These are phyloP conservation scores for Epichloe gansuensis DNA, from an alignment of 2,329 filamentous ascomycete species.

Conservation along the genomic window DNA sequence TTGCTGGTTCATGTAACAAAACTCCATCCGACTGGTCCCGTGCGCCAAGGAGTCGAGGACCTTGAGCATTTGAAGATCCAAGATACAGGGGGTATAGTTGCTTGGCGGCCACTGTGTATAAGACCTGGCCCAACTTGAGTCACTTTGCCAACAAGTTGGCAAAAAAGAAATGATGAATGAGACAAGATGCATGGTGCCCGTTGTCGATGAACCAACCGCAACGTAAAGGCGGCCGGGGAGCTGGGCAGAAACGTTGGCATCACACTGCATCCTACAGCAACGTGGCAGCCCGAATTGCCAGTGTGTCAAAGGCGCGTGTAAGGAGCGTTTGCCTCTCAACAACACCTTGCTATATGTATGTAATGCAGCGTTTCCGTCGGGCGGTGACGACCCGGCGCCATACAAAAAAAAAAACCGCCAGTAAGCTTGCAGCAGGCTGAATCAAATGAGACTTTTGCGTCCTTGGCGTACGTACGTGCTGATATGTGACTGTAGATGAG, in stretches of 20 bases:
- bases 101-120: neutral
- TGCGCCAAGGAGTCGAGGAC: no score
- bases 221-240: neutral
- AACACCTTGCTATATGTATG: neutral
- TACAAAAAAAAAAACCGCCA: neutral
- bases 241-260: neutral
- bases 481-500: neutral
- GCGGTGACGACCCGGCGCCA: neutral
- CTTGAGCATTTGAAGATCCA: no score
- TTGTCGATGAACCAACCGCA: neutral
- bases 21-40: no score
- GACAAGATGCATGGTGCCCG: neutral
- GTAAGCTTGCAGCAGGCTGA: neutral
- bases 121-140: neutral
- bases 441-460: neutral
- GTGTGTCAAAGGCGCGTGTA: neutral
- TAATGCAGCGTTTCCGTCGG: neutral
- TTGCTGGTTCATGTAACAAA: neutral
- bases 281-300: conserved; percentile 4
- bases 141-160: neutral
- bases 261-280: conserved; percentile 1
- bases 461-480: neutral
- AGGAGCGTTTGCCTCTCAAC: neutral
- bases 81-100: no score
- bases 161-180: neutral